phyloP scores from a whole-genome alignment of 306 rosid species.

The Prunus kanzakura region DNA sequence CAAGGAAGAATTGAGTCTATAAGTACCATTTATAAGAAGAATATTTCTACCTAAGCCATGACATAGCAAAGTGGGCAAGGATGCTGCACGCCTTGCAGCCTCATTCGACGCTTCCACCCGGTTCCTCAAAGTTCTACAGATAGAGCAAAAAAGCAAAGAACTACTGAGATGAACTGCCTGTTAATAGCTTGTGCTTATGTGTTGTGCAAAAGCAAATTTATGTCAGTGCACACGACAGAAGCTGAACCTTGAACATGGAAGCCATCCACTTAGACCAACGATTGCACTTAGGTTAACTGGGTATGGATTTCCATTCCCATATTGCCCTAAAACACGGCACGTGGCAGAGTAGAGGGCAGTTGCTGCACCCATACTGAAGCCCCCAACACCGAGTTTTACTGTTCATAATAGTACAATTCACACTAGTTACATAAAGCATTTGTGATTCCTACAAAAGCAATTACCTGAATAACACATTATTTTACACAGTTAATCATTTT shows the following conservation, averaged over 20 bases:
- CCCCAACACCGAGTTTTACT: conserved; percentile 94
- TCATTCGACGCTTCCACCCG: conserved; percentile 56
- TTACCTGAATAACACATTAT: not conserved
- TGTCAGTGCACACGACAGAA: conserved; percentile 25
- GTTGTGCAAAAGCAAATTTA: conserved; percentile 18
- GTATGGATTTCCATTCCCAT: conserved; percentile 75
- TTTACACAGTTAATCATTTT: not conserved
- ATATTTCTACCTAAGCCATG: conserved; percentile 76
- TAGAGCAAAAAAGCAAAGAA: not conserved
- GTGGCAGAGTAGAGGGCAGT: conserved; percentile 90
- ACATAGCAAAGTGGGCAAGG: conserved; percentile 71
- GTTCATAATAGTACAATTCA: conserved; percentile 16
- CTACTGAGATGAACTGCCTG: conserved; percentile 18
- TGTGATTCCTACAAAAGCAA: not conserved
- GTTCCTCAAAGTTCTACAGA: conserved; percentile 59
- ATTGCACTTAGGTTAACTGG: conserved; percentile 70
- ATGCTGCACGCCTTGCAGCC: conserved; percentile 76
- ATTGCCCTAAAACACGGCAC: conserved; percentile 64
- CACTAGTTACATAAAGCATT: conserved; percentile 11
- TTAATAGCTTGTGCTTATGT: conserved; percentile 12
- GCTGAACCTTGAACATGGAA: conserved; percentile 92
- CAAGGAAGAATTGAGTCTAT: conserved; percentile 8
- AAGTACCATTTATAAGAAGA: conserved; percentile 7
- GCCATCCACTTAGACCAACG: conserved; percentile 95
- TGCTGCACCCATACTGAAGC: conserved; percentile 98